Base-by-base conservation (phyloP, 2,329 filamentous ascomycete genomes). In the Apiospora aurea region DNA sequence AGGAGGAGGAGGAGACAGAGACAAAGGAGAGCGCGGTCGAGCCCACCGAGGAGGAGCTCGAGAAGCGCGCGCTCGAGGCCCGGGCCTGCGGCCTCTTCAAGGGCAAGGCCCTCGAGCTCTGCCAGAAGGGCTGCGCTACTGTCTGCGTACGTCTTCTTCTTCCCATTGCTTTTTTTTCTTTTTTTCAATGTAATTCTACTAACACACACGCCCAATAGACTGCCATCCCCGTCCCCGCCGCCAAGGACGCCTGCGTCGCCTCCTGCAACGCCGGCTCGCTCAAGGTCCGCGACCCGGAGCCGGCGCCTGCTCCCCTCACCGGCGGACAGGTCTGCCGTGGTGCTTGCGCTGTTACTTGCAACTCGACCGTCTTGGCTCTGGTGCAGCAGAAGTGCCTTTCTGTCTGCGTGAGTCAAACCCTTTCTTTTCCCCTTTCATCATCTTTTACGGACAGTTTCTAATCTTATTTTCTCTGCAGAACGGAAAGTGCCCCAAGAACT, bases 291-390 rank as follows among this genome's bases (percentile, higher is more conserved):
- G 44, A 49, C 67, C 44, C n/a, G 8, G 67, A 49, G 24, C 29
- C 43, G 44, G 67, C 67, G 8, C 67, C 44, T 4, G 67, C 26
- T 8, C 67, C 44, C 26, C 14, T 69, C 67, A 49, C 67, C 43
- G 44, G 24, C 26, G 67, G 67, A 5, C 43, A 47, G 43, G 24
- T 69, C 67, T 69, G 67, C 67, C 67, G 67, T 26, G 67, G 26
- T 8, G 67, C 67, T 16, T 69, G 67, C 67, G 67, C 67, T 16
- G 67, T 69, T 7, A 69, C 67, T 24, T 69, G 67, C 67, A 69
- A 69, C 67, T 69, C 67, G 44, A 69, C 67, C 26, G 67, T 69
- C 7, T 44, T 69, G 21, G 67, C 67, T 16, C 67, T 69, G 16
- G 26, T n/a, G 4, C 67, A 69, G 67, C 49, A 69, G 44, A 47